Evolutionary conservation across 129 eudicot species (phyloP).

Genomic region (Cynara cardunculus): DNA sequence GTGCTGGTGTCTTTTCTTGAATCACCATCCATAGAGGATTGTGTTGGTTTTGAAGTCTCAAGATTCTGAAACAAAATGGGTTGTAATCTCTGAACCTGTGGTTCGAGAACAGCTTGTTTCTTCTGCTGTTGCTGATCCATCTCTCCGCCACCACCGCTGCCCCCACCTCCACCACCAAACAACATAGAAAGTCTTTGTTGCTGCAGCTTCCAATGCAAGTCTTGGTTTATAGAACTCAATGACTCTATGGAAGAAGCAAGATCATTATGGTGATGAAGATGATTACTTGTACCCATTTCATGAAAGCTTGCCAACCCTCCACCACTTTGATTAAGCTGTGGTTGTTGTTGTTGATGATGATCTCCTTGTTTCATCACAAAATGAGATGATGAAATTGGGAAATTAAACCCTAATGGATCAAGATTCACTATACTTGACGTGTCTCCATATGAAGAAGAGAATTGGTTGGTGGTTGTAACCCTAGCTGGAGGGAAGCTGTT

Average conservation of each 20-base stretch:
- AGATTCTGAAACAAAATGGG: conserved; percentile 68
- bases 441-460: conserved; percentile 48
- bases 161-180: conserved; percentile 47
- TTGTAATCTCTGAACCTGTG: conserved; percentile 42
- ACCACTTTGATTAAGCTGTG: conserved; percentile 6
- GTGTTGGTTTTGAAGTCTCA: conserved; percentile 41
- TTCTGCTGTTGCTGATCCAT: conserved; percentile 23
- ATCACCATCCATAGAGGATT: conserved; percentile 16
- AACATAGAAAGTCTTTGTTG: conserved; percentile 70
- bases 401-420: conserved; percentile 49
- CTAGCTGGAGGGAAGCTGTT: conserved; percentile 22
- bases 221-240: conserved; percentile 80
- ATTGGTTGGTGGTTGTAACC: conserved; percentile 25
- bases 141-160: conserved; percentile 11
- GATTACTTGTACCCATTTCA: conserved; percentile 35
- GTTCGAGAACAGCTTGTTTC: conserved; percentile 10
- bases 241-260: conserved; percentile 78
- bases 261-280: conserved; percentile 3
- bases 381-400: conserved; percentile 32
- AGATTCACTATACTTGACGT: conserved; percentile 27
- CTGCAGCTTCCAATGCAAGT: conserved; percentile 88
- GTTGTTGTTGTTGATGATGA: conserved; percentile 12
- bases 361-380: conserved; percentile 37
- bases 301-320: conserved; percentile 30
- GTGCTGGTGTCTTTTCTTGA: conserved; percentile 27